Percentiles rank a stretch among this genome's conserved stretches.
Evolutionary conservation across 805 yeast species (phyloP).

Genomic region (Tetrapisispora arboricola): DNA sequence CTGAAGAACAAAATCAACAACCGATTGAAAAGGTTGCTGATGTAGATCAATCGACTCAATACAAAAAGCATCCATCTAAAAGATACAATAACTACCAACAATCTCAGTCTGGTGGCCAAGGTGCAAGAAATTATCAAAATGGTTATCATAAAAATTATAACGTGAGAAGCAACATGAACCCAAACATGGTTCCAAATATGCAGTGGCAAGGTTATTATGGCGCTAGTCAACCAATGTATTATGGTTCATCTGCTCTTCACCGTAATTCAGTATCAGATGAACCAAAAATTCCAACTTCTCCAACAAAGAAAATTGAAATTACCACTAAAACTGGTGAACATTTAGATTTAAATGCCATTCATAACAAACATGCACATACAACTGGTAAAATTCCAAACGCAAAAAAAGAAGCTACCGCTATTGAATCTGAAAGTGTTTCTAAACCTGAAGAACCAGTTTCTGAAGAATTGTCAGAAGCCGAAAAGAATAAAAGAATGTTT

Average conservation of each 20-base stretch:
- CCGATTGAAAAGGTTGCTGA: background rate
- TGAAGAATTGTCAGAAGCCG: constrained; percentile 17
- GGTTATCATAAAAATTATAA: constrained; percentile 39
- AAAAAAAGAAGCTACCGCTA: background rate
- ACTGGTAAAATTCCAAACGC: constrained; percentile 3
- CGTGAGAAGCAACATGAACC: constrained; percentile 1
- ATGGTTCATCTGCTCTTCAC: constrained; percentile 1
- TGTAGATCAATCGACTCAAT: background rate
- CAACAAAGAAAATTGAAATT: constrained; percentile 22
- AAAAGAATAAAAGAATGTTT: constrained; percentile 23
- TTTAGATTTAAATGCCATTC: constrained; percentile 21
- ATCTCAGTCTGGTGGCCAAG: background rate
- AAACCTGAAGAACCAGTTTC: constrained; percentile 2
- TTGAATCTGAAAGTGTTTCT: background rate
- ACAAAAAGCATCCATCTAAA: background rate
- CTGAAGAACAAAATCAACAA: constrained; percentile 3
- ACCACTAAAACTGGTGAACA: constrained; percentile 28
- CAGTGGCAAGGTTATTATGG: constrained; percentile 5
- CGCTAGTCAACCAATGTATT: constrained; percentile 2
- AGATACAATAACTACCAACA: constrained; percentile 1
- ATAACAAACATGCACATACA: constrained; percentile 9
- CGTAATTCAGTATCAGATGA: background rate
- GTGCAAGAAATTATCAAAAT: constrained; percentile 42
- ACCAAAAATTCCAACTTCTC: constrained; percentile 7
- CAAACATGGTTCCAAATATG: constrained; percentile 1